Evolutionary conservation across 352 stramenopile species (phyloP).

Genomic region (Pythium phragmitis): DNA sequence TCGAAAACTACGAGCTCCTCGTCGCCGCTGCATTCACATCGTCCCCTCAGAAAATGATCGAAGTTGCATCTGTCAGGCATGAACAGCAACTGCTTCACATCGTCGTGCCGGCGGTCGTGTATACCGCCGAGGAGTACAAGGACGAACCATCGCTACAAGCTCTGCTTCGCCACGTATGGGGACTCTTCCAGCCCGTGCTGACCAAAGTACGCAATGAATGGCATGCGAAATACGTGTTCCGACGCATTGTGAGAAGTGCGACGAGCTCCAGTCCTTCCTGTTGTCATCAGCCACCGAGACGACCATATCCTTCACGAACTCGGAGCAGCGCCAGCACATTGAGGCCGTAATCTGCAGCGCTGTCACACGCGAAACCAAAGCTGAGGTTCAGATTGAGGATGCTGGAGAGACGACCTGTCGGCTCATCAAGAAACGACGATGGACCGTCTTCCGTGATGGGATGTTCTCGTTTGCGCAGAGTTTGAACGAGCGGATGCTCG

Average conservation of each 20-base stretch:
- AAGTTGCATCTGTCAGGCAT: neutral
- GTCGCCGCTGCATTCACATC: neutral
- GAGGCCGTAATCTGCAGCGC: neutral
- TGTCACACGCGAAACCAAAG: too few species aligned
- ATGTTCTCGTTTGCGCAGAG: too few species aligned
- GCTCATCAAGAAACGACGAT: too few species aligned
- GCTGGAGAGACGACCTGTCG: too few species aligned
- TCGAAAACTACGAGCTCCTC: neutral
- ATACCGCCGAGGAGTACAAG: neutral
- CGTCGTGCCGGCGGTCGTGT: neutral
- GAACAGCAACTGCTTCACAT: neutral
- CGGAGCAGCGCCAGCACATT: neutral
- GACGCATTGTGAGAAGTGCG: neutral
- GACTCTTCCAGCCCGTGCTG: neutral
- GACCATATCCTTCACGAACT: neutral
- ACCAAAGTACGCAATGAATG: neutral
- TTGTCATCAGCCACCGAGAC: neutral
- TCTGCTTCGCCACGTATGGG: neutral
- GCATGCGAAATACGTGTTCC: neutral
- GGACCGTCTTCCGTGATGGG: too few species aligned
- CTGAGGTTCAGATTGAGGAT: too few species aligned
- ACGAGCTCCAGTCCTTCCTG: neutral
- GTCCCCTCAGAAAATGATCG: neutral
- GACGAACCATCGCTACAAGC: neutral
- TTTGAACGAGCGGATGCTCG: too few species aligned